phyloP scores from a whole-genome alignment of 2,329 filamentous ascomycete species.

The Claviceps lovelessii region DNA sequence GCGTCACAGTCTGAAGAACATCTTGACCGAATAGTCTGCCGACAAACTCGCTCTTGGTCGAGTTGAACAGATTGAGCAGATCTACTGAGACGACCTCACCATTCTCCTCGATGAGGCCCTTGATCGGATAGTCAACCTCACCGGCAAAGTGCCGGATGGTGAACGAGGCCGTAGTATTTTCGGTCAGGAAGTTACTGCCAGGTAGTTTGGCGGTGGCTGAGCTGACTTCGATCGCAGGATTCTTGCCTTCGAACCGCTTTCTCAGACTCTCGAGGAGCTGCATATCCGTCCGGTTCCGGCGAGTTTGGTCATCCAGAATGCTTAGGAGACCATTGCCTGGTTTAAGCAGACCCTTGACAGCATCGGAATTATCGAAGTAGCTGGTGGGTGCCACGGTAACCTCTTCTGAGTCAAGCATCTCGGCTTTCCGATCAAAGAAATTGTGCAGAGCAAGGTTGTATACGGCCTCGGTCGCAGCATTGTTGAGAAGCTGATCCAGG shows the following conservation, averaged over 20 bases:
- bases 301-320: conserved; percentile 91
- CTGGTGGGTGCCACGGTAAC: conserved; percentile 80
- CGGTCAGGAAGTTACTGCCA: conserved; percentile 79
- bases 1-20: conserved; percentile 79
- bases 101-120: conserved; percentile 84
- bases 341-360: conserved; percentile 82
- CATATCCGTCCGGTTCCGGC: conserved; percentile 72
- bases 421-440: conserved; percentile 90
- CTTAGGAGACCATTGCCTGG: conserved; percentile 82
- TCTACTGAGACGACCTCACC: conserved; percentile 92
- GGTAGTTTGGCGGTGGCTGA: conserved; percentile 62
- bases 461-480: conserved; percentile 79
- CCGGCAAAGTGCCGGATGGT: conserved; percentile 92
- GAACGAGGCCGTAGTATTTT: conserved; percentile 68
- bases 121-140: conserved; percentile 85
- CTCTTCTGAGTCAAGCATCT: conserved; percentile 87
- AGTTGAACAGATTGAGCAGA: conserved; percentile 82
- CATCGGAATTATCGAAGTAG: conserved; percentile 96
- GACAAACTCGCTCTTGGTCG: conserved; percentile 79
- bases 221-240: conserved; percentile 71
- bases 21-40: conserved; percentile 90
- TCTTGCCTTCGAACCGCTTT: conserved; percentile 90
- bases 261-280: conserved; percentile 83
- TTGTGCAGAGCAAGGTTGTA: conserved; percentile 90
- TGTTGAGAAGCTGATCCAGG: conserved; percentile 86